phyloP scores from a whole-genome alignment of 257 asterid species.

The Solanum pennellii region DNA sequence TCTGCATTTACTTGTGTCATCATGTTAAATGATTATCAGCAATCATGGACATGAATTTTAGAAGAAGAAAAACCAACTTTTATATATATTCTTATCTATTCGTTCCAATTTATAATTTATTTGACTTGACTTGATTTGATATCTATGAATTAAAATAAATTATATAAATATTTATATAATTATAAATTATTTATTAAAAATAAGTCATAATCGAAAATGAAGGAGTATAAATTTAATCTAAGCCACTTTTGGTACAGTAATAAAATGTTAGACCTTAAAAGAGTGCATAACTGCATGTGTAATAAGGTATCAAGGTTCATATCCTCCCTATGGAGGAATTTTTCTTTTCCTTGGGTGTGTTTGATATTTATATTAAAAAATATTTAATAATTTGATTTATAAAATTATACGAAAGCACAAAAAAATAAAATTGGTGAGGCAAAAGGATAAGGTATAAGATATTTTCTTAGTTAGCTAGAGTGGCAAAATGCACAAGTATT shows the following conservation, averaged over 20 bases:
- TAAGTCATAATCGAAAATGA: background rate
- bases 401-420: background rate
- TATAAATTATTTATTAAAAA: too few relatives aligned
- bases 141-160: too few relatives aligned
- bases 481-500: background rate
- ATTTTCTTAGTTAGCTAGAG: background rate
- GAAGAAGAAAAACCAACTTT: background rate
- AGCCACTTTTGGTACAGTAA: background rate
- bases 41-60: background rate
- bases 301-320: background rate
- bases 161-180: too few relatives aligned
- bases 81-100: too few relatives aligned
- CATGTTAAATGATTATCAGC: background rate
- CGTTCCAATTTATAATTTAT: too few relatives aligned
- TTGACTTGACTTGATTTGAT: too few relatives aligned
- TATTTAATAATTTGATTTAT: background rate
- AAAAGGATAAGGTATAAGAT: background rate
- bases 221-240: background rate
- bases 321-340: background rate
- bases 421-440: background rate
- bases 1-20: background rate
- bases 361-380: too few relatives aligned
- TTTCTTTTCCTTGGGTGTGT: fast-evolving
- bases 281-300: background rate
- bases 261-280: background rate